These are phyloP conservation scores for Fusarium irregulare DNA, from an alignment of 2,329 filamentous ascomycete species.

Conservation along the genomic window DNA sequence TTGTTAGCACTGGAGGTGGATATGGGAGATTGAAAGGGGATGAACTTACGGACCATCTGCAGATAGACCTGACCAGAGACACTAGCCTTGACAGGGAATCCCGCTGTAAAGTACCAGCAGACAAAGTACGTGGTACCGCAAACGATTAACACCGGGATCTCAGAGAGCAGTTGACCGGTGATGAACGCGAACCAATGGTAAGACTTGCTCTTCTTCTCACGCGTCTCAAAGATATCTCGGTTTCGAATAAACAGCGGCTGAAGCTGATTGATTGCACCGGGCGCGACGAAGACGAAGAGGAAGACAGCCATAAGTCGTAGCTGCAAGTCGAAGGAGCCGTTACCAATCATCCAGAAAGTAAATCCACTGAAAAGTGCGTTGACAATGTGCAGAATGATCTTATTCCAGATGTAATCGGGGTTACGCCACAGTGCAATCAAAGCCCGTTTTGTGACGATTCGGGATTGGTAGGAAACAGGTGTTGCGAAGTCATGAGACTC, in stretches of 20 bases:
- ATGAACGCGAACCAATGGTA: conserved; percentile 72
- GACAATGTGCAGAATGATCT: conserved; percentile 66
- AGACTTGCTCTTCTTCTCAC: conserved; percentile 62
- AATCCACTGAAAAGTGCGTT: conserved; percentile 70
- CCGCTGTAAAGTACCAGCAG: conserved; percentile 69
- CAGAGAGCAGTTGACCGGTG: conserved; percentile 61
- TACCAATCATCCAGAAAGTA: conserved; percentile 69
- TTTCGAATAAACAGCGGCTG: conserved; percentile 61
- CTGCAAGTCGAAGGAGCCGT: conserved; percentile 62
- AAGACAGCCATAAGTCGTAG: conserved; percentile 70
- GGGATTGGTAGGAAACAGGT: background rate
- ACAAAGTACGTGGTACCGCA: conserved; percentile 60
- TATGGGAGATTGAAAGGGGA: accelerated
- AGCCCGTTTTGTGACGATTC: background rate
- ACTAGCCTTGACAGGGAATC: conserved; percentile 58
- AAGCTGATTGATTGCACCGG: conserved; percentile 61
- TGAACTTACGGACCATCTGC: background rate
- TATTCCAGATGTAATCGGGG: conserved; percentile 73
- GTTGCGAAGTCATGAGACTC: background rate
- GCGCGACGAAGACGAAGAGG: conserved; percentile 71
- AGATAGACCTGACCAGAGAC: conserved; percentile 62
- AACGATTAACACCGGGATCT: conserved; percentile 58
- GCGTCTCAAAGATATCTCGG: conserved; percentile 60
- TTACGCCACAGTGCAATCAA: conserved; percentile 64
- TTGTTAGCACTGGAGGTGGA: accelerated